Evolutionary conservation across 331 rosid genomes (phyloP).

Genomic region (Stylosanthes scabra): DNA sequence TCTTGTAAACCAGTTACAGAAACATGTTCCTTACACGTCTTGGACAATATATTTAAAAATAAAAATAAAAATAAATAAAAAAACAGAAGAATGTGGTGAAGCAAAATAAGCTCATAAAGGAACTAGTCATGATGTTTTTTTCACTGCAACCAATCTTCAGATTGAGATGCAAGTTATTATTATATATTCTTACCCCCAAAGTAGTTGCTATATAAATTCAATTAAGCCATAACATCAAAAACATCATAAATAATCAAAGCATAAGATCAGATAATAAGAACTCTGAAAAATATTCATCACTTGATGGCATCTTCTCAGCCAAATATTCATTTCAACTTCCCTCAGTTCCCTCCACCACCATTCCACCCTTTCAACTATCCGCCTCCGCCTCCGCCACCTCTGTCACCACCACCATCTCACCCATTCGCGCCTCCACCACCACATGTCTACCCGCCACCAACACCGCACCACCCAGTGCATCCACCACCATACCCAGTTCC

Average conservation of each 20-base stretch:
- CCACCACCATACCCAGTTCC: conserved; percentile 47
- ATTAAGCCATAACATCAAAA: conserved; percentile 21
- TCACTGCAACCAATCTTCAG: conserved; percentile 58
- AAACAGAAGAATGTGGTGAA: not conserved
- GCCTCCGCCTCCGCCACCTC: conserved; percentile 44
- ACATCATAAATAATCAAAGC: not conserved
- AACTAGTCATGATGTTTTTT: conserved; percentile 59
- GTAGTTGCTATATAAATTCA: conserved; percentile 19
- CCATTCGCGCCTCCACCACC: conserved; percentile 47
- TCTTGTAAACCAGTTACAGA: not conserved
- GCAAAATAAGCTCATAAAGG: conserved; percentile 10
- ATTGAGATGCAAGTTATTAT: conserved; percentile 54
- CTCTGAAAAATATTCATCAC: not conserved
- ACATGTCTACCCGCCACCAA: conserved; percentile 39
- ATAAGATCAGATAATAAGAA: not conserved
- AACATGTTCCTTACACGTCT: not conserved
- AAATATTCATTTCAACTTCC: conserved; percentile 31
- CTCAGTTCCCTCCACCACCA: conserved; percentile 43
- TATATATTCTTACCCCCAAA: not conserved
- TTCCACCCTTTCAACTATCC: conserved; percentile 36
- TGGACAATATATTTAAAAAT: not conserved
- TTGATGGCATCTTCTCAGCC: conserved; percentile 46
- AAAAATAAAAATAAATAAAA: not conserved
- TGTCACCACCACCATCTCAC: conserved; percentile 47
- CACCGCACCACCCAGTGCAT: conserved; percentile 47